Evolutionary conservation across 2,329 filamentous ascomycete species (phyloP).

Genomic region (Diaporthe sp.): DNA sequence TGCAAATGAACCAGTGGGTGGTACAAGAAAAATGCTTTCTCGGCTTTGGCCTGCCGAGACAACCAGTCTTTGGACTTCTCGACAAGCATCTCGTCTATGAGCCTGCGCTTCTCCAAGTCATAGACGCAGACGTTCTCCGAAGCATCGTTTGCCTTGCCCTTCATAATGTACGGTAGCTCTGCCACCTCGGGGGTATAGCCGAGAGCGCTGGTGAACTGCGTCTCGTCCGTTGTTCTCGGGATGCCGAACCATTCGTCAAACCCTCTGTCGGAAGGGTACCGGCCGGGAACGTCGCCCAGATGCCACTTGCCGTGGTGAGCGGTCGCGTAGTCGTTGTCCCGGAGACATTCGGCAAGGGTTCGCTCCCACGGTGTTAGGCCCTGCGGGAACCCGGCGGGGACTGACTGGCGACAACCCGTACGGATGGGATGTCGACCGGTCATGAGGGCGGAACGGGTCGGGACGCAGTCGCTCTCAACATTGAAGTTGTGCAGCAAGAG

Average conservation of each 20-base stretch:
- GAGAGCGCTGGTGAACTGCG: conserved; percentile 49
- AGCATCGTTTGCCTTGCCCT: conserved; percentile 43
- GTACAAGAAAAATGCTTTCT: conserved; percentile 49
- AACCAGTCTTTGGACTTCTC: conserved; percentile 50
- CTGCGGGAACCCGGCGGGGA: conserved; percentile 50
- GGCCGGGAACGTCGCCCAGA: conserved; percentile 49
- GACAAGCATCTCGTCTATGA: conserved; percentile 51
- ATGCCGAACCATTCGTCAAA: conserved; percentile 55
- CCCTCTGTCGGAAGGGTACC: conserved; percentile 51
- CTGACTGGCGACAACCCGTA: conserved; percentile 50
- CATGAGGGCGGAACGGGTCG: conserved; percentile 51
- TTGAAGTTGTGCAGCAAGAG: conserved; percentile 53
- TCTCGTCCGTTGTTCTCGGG: conserved; percentile 52
- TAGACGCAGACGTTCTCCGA: conserved; percentile 50
- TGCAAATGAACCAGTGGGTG: conserved; percentile 51
- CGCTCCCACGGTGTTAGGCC: conserved; percentile 50
- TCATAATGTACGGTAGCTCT: conserved; percentile 52
- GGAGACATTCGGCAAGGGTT: conserved; percentile 48
- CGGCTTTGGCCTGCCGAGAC: conserved; percentile 42
- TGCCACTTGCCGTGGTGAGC: conserved; percentile 54
- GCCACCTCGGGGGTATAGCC: conserved; percentile 50
- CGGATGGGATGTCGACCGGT: conserved; percentile 52
- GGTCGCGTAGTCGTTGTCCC: conserved; percentile 44
- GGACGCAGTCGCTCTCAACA: conserved; percentile 53
- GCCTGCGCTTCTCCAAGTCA: conserved; percentile 47